A percentile compares a stretch with the other conserved stretches of the same genome.
These are phyloP conservation scores for Penicillium sp. DNA, from an alignment of 2,329 filamentous ascomycete species.

Conservation along the genomic window DNA sequence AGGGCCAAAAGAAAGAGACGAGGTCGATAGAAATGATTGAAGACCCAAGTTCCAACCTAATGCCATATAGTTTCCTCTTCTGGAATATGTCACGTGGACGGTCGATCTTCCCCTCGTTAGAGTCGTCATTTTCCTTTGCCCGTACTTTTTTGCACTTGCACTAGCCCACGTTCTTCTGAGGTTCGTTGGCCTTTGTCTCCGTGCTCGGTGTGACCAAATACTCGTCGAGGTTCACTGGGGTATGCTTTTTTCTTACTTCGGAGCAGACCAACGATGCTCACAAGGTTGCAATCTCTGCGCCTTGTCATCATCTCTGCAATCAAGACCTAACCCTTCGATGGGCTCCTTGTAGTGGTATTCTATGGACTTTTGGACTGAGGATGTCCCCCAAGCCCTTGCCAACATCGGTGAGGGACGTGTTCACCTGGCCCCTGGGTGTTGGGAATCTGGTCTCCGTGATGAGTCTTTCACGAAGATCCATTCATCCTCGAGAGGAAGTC, in stretches of 20 bases:
- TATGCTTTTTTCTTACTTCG: too few relatives aligned
- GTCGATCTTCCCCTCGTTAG: too few relatives aligned
- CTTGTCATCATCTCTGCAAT: too few relatives aligned
- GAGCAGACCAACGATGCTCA: too few relatives aligned
- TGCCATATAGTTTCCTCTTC: slow-evolving; percentile 18
- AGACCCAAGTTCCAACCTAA: not conserved
- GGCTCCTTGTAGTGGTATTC: too few relatives aligned
- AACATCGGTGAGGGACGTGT: not conserved
- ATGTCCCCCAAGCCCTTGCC: not conserved
- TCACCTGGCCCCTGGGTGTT: not conserved
- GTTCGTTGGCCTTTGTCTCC: too few relatives aligned
- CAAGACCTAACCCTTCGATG: too few relatives aligned
- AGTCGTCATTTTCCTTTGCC: not conserved
- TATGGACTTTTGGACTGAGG: too few relatives aligned
- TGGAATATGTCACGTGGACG: slow-evolving; percentile 22
- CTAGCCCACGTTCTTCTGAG: too few relatives aligned
- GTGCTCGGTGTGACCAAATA: too few relatives aligned
- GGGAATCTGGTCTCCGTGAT: not conserved
- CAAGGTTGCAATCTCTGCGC: too few relatives aligned
- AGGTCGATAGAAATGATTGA: slow-evolving; percentile 1
- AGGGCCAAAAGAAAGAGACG: not conserved
- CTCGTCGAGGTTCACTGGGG: too few relatives aligned
- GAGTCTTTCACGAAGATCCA: slow-evolving; percentile 2
- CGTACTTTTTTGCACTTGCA: not conserved
- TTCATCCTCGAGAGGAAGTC: not conserved